Evolutionary conservation across 345 rosid species (phyloP), one percentile per base, ranked within the genome.

Genomic region (Noccaea caerulescens): DNA sequence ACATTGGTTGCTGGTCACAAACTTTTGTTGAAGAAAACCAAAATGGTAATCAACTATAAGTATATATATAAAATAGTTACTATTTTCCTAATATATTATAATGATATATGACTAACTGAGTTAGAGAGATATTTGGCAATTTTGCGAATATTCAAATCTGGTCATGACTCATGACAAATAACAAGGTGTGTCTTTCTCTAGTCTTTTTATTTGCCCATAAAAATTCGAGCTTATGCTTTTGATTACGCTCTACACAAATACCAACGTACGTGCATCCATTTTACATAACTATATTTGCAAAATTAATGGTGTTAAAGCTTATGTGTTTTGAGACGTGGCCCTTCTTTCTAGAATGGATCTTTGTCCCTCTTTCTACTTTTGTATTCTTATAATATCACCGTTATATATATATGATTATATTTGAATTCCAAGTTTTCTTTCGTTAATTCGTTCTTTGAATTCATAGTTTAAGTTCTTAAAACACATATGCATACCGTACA

Each of bases 201-300:
- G 75, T 63, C 71, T 13, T 64, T 76, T 47, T 63, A 63, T 69
- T 63, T 56, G 38, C 25, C 49, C 79, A 63, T 76, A 2, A 69
- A 63, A 65, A 69, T 63, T 41, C 75, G 79, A 56, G 79, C 71
- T 76, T 76, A 56, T 76, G 75, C 75, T 76, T 76, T 76, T 69
- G 75, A 63, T 69, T 76, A 69, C 38, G 10, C 20, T 63, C 54
- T 51, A 69, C 75, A 69, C 79, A 47, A 4, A 45, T 76, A 63
- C 65, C 79, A 5, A 76, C 49, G 79, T 76, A 63, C 79, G 46
- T 75, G 52, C 38, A 58, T 45, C 50, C 27, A 68, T 58, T 66
- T 27, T 49, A 55, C 63, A 75, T 68, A 42, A 34, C 49, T 69
- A 10, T 61, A 46, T 6, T 62, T 50, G 62, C 45, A 70, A 49